Percentiles rank a stretch among this genome's conserved stretches.
These are phyloP conservation scores for Didymella pinodella DNA, from an alignment of 2,329 filamentous ascomycete species.

Conservation along the genomic window DNA sequence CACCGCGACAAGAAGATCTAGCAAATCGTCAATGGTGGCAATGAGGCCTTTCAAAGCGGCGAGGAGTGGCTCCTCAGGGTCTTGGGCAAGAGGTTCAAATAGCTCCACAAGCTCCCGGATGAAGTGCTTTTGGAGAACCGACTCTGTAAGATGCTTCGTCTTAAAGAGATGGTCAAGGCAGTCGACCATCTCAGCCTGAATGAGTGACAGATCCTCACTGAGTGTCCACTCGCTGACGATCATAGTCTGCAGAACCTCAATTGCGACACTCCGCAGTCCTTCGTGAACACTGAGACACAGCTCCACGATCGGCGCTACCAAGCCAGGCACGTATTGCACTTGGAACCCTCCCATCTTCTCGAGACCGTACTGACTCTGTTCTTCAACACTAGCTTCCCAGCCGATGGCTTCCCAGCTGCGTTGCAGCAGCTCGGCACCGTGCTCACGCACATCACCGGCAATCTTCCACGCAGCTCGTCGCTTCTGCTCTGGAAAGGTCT, in stretches of 20 bases:
- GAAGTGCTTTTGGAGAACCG: slow-evolving; percentile 90
- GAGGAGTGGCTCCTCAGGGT: slow-evolving; percentile 76
- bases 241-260: slow-evolving; percentile 96
- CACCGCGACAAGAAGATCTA: slow-evolving; percentile 89
- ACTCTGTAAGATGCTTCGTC: slow-evolving; percentile 84
- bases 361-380: slow-evolving; percentile 78
- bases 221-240: slow-evolving; percentile 98
- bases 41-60: slow-evolving; percentile 80
- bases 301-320: slow-evolving; percentile 91
- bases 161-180: slow-evolving; percentile 91
- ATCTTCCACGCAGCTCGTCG: slow-evolving; percentile 98
- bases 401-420: slow-evolving; percentile 94
- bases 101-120: slow-evolving; percentile 82
- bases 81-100: slow-evolving; percentile 74
- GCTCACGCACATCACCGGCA: slow-evolving; percentile 91
- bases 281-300: slow-evolving; percentile 95
- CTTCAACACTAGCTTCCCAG: slow-evolving; percentile 88
- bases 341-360: slow-evolving; percentile 93
- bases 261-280: slow-evolving; percentile 85
- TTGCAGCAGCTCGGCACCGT: slow-evolving; percentile 84
- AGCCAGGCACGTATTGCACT: slow-evolving; percentile 93
- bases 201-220: slow-evolving; percentile 87
- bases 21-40: slow-evolving; percentile 83
- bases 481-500: slow-evolving; percentile 97
- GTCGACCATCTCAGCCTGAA: slow-evolving; percentile 97